Evolutionary conservation across 176 grass and related monocot genomes (phyloP).

Genomic region (Aegilops sharonensis): DNA sequence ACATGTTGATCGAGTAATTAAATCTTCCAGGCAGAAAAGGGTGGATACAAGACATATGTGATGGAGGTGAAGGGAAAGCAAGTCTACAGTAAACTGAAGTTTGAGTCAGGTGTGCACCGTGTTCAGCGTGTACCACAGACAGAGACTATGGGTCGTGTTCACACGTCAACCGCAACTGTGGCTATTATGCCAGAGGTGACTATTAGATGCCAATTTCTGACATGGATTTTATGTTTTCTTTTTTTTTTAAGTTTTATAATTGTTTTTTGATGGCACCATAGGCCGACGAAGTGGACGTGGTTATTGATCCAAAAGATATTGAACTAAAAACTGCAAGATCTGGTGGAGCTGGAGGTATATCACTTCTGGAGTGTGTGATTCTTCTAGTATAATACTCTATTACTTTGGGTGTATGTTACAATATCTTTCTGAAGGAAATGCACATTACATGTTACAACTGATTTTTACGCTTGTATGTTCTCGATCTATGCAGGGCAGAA

Average conservation of each 20-base stretch:
- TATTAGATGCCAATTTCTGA: conserved; percentile 3
- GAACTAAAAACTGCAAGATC: conserved; percentile 94
- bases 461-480: conserved; percentile 6
- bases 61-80: conserved; percentile 94
- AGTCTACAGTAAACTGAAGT: conserved; percentile 96
- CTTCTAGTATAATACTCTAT: not conserved
- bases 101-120: conserved; percentile 92
- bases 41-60: conserved; percentile 88
- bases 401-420: not conserved
- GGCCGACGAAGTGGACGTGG: conserved; percentile 95
- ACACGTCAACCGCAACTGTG: conserved; percentile 95
- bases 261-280: conserved; percentile 24
- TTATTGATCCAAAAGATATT: conserved; percentile 97
- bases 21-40: conserved; percentile 72
- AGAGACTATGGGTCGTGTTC: conserved; percentile 86
- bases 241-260: not conserved
- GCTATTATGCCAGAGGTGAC: conserved; percentile 96
- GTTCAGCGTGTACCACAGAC: conserved; percentile 94
- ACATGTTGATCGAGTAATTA: not conserved
- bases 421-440: not conserved
- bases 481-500: conserved; percentile 75
- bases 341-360: conserved; percentile 95
- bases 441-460: not conserved
- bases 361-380: not conserved
- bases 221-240: not conserved